phyloP scores from a whole-genome alignment of 2,329 filamentous ascomycete species.

The Paecilomyces variotii region DNA sequence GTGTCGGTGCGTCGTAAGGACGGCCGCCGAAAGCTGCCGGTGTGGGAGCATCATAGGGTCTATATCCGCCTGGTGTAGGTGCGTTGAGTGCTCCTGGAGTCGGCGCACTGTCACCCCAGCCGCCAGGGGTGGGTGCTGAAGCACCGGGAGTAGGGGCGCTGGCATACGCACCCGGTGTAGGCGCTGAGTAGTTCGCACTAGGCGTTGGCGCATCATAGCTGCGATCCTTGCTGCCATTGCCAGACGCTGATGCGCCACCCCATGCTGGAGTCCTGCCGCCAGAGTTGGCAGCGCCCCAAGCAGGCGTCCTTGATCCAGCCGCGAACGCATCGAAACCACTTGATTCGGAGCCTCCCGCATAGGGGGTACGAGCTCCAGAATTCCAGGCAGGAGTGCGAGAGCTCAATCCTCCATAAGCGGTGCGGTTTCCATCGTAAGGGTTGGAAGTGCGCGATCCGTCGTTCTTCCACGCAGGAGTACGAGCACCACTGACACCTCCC shows the following conservation, averaged over 20 bases:
- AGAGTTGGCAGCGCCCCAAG: conserved; percentile 50
- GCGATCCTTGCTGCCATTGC: conserved; percentile 23
- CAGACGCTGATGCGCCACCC: conserved; percentile 23
- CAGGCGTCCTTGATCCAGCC: conserved; percentile 68
- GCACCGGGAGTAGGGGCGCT: conserved; percentile 62
- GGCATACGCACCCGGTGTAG: conserved; percentile 52
- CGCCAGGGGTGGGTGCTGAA: conserved; percentile 46
- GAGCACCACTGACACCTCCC: conserved; percentile 36
- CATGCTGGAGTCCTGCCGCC: conserved; percentile 40
- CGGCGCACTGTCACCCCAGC: conserved; percentile 38
- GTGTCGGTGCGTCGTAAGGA: conserved; percentile 42
- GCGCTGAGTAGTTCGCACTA: conserved; percentile 56
- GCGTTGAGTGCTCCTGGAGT: conserved; percentile 40
- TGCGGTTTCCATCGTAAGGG: conserved; percentile 63
- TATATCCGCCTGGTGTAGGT: conserved; percentile 31
- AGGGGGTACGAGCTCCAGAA: conserved; percentile 52
- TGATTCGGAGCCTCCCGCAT: conserved; percentile 48
- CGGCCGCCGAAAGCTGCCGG: conserved; percentile 28
- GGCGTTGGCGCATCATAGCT: conserved; percentile 69
- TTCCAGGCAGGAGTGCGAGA: conserved; percentile 71
- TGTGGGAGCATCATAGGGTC: conserved; percentile 31
- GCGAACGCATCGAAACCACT: conserved; percentile 62
- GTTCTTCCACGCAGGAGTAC: conserved; percentile 49
- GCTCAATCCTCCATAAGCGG: conserved; percentile 60
- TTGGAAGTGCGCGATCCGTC: conserved; percentile 46